These are phyloP conservation scores for Gnomoniopsis sp. DNA, from an alignment of 2,329 filamentous ascomycete genomes.

Conservation along the genomic window DNA sequence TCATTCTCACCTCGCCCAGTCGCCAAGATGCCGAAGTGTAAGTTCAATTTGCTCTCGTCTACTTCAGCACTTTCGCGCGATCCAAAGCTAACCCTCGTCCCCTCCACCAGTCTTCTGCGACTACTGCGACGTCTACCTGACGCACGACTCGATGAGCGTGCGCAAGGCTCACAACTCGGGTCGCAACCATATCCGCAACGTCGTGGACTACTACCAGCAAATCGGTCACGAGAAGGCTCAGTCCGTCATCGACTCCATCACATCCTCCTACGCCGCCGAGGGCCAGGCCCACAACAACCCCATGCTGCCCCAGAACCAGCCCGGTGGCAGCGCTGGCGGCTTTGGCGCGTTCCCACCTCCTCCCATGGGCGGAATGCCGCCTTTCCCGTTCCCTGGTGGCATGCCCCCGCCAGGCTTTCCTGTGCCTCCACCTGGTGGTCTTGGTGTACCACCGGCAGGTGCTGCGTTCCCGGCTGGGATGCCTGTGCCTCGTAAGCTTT, in stretches of 20 bases:
- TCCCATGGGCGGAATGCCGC: constrained; percentile 31
- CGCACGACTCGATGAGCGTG: constrained; percentile 99
- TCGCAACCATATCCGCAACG: constrained; percentile 94
- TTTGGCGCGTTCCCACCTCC: constrained; percentile 29
- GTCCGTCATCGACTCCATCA: constrained; percentile 97
- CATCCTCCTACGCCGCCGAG: constrained; percentile 89
- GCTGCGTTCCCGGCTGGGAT: constrained; percentile 7
- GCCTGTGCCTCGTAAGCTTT: constrained; percentile 12
- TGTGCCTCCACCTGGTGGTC: constrained; percentile 18
- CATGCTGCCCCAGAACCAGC: constrained; percentile 71
- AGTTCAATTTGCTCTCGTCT: constrained; percentile 34
- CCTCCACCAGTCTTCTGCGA: constrained; percentile 74
- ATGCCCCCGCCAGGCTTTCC: constrained; percentile 24
- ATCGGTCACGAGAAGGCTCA: constrained; percentile 99
- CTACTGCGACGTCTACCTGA: constrained; percentile 99
- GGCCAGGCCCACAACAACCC: constrained; percentile 84
- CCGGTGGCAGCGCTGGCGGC: constrained; percentile 41
- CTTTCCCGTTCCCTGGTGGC: constrained; percentile 27
- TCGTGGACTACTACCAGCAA: constrained; percentile 98
- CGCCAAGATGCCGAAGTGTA: constrained; percentile 82
- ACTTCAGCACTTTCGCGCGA: constrained; percentile 14
- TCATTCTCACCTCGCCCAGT: neutral
- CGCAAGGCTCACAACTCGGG: constrained; percentile 98
- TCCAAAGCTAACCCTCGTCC: constrained; percentile 18
- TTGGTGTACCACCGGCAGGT: constrained; percentile 1